Evolutionary conservation across 371 early-diverging fungal species (phyloP).

Genomic region (Mortierella sp.): DNA sequence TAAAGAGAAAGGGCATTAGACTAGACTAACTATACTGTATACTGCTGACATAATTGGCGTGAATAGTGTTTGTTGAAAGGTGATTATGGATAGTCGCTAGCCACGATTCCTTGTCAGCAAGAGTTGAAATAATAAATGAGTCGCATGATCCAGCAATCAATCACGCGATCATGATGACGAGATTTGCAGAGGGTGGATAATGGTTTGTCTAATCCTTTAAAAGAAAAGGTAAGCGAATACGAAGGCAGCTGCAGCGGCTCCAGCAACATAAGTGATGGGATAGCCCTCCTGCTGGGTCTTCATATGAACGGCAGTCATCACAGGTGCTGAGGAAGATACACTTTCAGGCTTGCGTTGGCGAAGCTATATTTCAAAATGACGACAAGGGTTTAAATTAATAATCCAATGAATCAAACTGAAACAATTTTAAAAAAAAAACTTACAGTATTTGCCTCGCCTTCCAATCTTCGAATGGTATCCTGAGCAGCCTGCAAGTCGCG

Average conservation of each 20-base stretch:
- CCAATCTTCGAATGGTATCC: slow-evolving; percentile 40
- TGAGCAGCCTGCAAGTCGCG: slow-evolving; percentile 45
- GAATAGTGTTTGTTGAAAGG: neutral
- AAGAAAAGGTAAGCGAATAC: slow-evolving; percentile 65
- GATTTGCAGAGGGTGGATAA: neutral
- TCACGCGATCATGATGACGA: no score
- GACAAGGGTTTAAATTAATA: no score
- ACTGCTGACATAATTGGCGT: neutral
- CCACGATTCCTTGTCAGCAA: no score
- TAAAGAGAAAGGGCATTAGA: slow-evolving; percentile 1
- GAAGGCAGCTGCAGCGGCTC: slow-evolving; percentile 60
- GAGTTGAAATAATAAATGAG: no score
- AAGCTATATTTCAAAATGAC: slow-evolving; percentile 33
- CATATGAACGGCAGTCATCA: slow-evolving; percentile 66
- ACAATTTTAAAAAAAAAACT: neutral
- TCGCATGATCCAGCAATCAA: no score
- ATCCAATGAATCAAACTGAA: neutral
- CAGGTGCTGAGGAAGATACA: slow-evolving; percentile 33
- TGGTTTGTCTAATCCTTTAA: slow-evolving; percentile 30
- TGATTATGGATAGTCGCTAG: no score
- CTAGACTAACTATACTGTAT: no score
- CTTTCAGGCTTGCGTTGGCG: slow-evolving; percentile 49
- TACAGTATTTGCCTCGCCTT: slow-evolving; percentile 44
- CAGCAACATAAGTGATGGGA: slow-evolving; percentile 62
- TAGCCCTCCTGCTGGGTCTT: slow-evolving; percentile 65